Base-by-base conservation (phyloP, 1,139 yeast species). In the Hyphopichia pseudoburtonii region DNA sequence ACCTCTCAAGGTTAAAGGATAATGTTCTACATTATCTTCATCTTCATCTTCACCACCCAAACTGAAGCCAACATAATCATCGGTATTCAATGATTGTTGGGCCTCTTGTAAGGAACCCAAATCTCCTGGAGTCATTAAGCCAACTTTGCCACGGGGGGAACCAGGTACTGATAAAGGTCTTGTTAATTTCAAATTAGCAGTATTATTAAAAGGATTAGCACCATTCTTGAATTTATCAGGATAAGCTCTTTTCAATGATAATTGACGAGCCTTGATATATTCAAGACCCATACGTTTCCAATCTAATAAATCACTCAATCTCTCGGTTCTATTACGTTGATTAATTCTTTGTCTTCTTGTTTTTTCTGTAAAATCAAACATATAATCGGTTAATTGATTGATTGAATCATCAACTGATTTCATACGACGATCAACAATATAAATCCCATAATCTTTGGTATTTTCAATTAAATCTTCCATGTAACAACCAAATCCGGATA, bases 241-340 rank as follows among this genome's bases (percentile, higher is more conserved):
- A 58, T 92, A 92, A 2, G 97, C 97, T 53, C 97, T 77, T 61
- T 90, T 86, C 56, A 92, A 74, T 1, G 96, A 87, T 53, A 92
- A 75, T 57, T 87, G 92, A 55, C 98, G 81, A 16, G 97, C 97
- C 70, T 92, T 92, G 56, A 87, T 81, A 62, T 92, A 92, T 64
- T 92, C 98, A 40, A 90, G 73, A 1, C 97, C 97, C 97, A 92
- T 90, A 55, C 97, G 78, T 66, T 86, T 87, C 98, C 98, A 92
- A 66, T 92, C 98, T 45, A 92, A 76, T 51, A 92, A 69, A 57
- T 92, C 98, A 39, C 94, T 82, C 45, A 92, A 76, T 51, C 98
- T 76, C 66, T 92, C 98, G 31, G 96, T 92, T 65, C 98, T 80
- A 66, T 92, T 92, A 70, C 98, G 84, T 70, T 92, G 97, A 66